A percentile compares a stretch with the other conserved stretches of the same genome.
phyloP scores from a whole-genome alignment of 2,329 filamentous ascomycete species.

The Pestalotiopsis sp. region DNA sequence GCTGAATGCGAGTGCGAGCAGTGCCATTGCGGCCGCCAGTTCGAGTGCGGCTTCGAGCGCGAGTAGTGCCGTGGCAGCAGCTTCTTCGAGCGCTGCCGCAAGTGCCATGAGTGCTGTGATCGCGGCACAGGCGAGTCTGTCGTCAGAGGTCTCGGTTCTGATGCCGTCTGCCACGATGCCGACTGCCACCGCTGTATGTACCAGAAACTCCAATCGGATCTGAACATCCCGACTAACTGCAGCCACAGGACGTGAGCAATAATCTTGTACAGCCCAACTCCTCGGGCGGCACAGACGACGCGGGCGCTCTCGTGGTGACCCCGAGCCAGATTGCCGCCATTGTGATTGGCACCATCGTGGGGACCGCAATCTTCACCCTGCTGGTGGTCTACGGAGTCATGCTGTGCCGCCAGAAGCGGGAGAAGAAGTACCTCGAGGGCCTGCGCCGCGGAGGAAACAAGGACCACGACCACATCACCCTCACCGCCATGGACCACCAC shows the following conservation, averaged over 20 bases:
- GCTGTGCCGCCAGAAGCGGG: neutral
- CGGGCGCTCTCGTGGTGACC: conserved; percentile 1
- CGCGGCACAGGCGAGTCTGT: neutral
- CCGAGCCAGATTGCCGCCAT: conserved; percentile 11
- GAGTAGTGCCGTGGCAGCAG: neutral
- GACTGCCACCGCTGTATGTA: conserved; percentile 1
- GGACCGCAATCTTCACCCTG: conserved; percentile 8
- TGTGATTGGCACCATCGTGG: conserved; percentile 13
- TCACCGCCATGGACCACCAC: neutral
- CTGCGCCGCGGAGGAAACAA: neutral
- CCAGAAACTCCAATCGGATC: neutral
- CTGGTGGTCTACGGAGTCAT: conserved; percentile 3
- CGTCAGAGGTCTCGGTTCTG: neutral
- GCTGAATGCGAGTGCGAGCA: conserved; percentile 9
- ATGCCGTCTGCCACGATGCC: neutral
- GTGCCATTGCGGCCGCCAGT: neutral
- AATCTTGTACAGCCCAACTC: conserved; percentile 4
- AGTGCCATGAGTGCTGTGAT: conserved; percentile 5
- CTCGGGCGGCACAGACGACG: neutral
- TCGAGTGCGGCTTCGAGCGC: neutral
- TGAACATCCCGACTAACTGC: neutral
- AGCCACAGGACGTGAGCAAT: neutral
- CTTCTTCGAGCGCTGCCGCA: neutral
- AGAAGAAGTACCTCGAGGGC: neutral
- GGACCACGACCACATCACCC: neutral